Evolutionary conservation across 108 stramenopile genomes (phyloP).

Genomic region (Nitzschia palea): DNA sequence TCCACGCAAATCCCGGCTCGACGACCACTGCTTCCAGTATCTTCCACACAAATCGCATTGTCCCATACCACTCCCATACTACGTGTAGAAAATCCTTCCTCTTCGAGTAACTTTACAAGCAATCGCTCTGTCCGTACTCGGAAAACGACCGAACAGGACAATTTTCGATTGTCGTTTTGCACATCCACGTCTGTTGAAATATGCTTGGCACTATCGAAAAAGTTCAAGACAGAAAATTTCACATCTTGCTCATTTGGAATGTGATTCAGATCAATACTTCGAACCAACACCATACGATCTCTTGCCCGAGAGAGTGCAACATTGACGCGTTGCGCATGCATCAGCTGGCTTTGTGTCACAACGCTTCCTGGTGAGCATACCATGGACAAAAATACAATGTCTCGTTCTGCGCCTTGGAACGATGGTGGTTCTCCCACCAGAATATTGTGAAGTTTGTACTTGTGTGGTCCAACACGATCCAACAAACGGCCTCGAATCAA

Average conservation of each 20-base stretch:
- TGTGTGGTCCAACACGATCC: conserved; percentile 48
- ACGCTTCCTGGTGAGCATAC: conserved; percentile 54
- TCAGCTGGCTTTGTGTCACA: conserved; percentile 51
- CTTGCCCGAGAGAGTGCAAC: conserved; percentile 61
- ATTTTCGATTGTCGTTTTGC: not conserved
- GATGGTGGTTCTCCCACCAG: conserved; percentile 57
- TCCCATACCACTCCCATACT: conserved; percentile 55
- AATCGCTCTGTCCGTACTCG: conserved; percentile 24
- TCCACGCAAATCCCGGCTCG: conserved; percentile 53
- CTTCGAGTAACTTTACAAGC: conserved; percentile 22
- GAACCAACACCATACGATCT: conserved; percentile 53
- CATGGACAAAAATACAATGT: conserved; percentile 61
- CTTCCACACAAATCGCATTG: conserved; percentile 49
- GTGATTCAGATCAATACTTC: conserved; percentile 48
- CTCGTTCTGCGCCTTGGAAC: conserved; percentile 67
- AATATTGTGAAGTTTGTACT: conserved; percentile 46
- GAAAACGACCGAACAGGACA: not conserved
- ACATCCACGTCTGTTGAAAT: too few relatives aligned
- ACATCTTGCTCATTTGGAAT: conserved; percentile 50
- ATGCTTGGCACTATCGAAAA: conserved; percentile 25
- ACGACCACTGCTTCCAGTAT: not conserved
- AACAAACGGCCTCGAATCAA: conserved; percentile 56
- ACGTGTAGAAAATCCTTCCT: conserved; percentile 25
- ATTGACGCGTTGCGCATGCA: conserved; percentile 59
- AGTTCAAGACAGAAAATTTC: conserved; percentile 52